Percentiles rank a stretch among this genome's conserved stretches.
These are phyloP conservation scores for Scenedesmus sp. DNA, from an alignment of 163 green algal species.

Conservation along the genomic window DNA sequence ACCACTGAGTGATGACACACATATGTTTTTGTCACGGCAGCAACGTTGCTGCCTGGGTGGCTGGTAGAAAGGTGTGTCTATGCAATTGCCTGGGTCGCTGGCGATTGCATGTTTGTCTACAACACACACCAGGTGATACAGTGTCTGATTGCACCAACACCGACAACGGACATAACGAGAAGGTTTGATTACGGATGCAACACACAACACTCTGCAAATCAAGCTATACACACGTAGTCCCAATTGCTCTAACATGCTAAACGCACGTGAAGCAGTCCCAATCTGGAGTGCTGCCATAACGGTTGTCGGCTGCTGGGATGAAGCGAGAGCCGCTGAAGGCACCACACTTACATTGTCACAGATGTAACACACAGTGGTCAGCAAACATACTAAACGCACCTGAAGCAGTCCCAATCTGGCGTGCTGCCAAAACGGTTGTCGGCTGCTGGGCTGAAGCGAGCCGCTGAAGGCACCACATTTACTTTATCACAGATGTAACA, in stretches of 20 bases:
- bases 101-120: too few relatives aligned
- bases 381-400: neutral
- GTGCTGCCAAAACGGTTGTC: constrained; percentile 36
- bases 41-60: too few relatives aligned
- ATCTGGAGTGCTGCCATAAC: constrained; percentile 15
- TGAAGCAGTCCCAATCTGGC: constrained; percentile 56
- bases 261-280: constrained; percentile 56
- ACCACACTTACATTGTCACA: neutral
- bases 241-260: too few relatives aligned
- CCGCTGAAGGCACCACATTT: neutral
- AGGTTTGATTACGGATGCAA: too few relatives aligned
- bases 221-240: too few relatives aligned
- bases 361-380: neutral
- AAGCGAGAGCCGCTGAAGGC: constrained; percentile 8
- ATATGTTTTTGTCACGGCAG: too few relatives aligned
- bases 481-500: neutral
- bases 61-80: too few relatives aligned
- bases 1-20: neutral
- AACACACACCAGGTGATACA: too few relatives aligned
- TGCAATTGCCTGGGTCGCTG: too few relatives aligned
- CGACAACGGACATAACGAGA: too few relatives aligned
- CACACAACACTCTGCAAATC: too few relatives aligned
- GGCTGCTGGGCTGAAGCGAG: constrained; percentile 39
- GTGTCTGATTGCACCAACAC: too few relatives aligned
- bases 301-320: constrained; percentile 36